Evolutionary conservation across 2,329 filamentous ascomycete genomes (phyloP).

Genomic region (Fusarium continuum): DNA sequence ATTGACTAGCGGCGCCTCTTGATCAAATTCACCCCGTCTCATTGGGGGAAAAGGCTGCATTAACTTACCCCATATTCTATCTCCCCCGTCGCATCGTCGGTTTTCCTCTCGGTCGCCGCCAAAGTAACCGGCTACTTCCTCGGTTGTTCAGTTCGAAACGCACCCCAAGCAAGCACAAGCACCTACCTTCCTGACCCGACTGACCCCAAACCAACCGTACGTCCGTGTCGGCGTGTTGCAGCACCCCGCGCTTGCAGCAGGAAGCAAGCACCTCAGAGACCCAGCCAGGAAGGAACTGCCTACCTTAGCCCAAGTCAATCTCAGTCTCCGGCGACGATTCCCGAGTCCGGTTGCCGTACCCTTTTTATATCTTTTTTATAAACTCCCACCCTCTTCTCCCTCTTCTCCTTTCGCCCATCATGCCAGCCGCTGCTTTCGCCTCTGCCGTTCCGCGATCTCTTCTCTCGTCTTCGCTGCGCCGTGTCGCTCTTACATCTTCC

Average conservation of each 20-base stretch:
- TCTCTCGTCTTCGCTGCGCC: slow-evolving; percentile 45
- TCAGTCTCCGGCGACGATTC: slow-evolving; percentile 37
- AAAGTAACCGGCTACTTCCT: slow-evolving; percentile 41
- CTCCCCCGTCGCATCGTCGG: slow-evolving; percentile 38
- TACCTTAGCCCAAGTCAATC: slow-evolving; percentile 8
- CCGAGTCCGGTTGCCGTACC: slow-evolving; percentile 34
- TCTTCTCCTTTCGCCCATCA: slow-evolving; percentile 40
- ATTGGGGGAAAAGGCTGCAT: slow-evolving; percentile 38
- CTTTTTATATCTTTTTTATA: slow-evolving; percentile 42
- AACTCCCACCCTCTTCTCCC: slow-evolving; percentile 33
- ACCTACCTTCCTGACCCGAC: slow-evolving; percentile 26
- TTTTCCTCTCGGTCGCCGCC: slow-evolving; percentile 43
- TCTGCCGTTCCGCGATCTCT: slow-evolving; percentile 46
- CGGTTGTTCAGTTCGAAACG: slow-evolving; percentile 32
- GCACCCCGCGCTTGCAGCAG: slow-evolving; percentile 30
- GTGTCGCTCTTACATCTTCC: slow-evolving; percentile 39
- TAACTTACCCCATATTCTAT: slow-evolving; percentile 34
- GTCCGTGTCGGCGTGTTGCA: slow-evolving; percentile 17
- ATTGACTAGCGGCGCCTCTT: slow-evolving; percentile 36
- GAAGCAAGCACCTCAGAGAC: neutral
- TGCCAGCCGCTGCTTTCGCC: slow-evolving; percentile 43
- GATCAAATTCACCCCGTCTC: slow-evolving; percentile 43
- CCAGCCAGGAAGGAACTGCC: neutral
- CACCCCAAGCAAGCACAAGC: slow-evolving; percentile 19
- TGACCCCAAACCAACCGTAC: slow-evolving; percentile 31